A percentile compares a stretch with the other conserved stretches of the same genome.
phyloP scores from a whole-genome alignment of 2,329 filamentous ascomycete species.

The Colletotrichum neosansevieriae region DNA sequence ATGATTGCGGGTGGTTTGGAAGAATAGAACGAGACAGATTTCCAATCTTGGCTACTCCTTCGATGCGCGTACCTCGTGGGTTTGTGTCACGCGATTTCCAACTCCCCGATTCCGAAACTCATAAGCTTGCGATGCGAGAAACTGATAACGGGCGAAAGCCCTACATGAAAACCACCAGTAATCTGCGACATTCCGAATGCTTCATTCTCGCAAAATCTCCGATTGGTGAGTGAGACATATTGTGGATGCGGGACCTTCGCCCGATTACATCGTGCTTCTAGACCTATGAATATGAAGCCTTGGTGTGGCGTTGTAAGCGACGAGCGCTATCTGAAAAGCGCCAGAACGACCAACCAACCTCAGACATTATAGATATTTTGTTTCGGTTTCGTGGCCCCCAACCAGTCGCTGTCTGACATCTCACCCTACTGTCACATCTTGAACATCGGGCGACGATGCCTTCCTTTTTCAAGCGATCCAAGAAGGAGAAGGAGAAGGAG shows the following conservation, averaged over 20 bases:
- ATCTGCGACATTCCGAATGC: background rate
- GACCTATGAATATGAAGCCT: slow-evolving; percentile 24
- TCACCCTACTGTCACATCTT: background rate
- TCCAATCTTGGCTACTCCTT: too few species aligned
- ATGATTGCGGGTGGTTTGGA: background rate
- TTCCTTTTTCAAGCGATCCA: slow-evolving; percentile 33
- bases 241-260: slow-evolving; percentile 21
- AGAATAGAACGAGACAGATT: background rate
- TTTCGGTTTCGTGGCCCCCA: background rate
- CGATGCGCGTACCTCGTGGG: too few species aligned
- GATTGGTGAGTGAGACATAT: background rate
- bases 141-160: slow-evolving; percentile 5
- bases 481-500: slow-evolving; percentile 35
- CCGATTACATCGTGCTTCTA: slow-evolving; percentile 17
- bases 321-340: background rate
- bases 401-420: background rate
- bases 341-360: background rate
- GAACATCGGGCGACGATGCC: slow-evolving; percentile 13
- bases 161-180: background rate
- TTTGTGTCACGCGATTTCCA: too few species aligned
- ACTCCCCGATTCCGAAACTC: too few species aligned
- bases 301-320: slow-evolving; percentile 11
- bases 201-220: background rate
- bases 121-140: background rate
- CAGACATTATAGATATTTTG: background rate